These are phyloP conservation scores for Austroboletus eburneus DNA, from an alignment of 768 basidiomycete genomes.

Conservation along the genomic window DNA sequence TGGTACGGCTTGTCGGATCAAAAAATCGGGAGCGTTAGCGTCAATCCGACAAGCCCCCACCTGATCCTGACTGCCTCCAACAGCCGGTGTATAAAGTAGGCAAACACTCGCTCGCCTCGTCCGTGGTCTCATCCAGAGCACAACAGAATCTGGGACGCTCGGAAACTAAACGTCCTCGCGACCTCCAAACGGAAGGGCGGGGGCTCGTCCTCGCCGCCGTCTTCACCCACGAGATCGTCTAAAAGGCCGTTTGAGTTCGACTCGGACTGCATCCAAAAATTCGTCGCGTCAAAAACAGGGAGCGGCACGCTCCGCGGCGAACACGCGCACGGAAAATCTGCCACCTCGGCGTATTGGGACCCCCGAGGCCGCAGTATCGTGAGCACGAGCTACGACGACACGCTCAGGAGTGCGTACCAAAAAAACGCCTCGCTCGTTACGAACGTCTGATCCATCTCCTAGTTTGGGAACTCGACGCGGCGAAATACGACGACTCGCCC, in stretches of 20 bases:
- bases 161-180: slow-evolving; percentile 53
- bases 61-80: slow-evolving; percentile 77
- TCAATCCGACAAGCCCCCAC: slow-evolving; percentile 67
- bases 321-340: slow-evolving; percentile 69
- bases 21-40: slow-evolving; percentile 76
- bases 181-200: slow-evolving; percentile 15
- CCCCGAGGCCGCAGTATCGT: slow-evolving; percentile 73
- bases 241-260: slow-evolving; percentile 30
- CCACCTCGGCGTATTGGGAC: slow-evolving; percentile 85
- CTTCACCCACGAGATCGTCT: slow-evolving; percentile 13
- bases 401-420: slow-evolving; percentile 55
- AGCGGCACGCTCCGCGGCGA: slow-evolving; percentile 56
- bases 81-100: slow-evolving; percentile 64
- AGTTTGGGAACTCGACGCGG: slow-evolving; percentile 77
- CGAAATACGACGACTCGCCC: slow-evolving; percentile 41
- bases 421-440: too few relatives aligned
- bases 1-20: slow-evolving; percentile 64
- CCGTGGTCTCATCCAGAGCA: background rate
- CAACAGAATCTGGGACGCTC: slow-evolving; percentile 75
- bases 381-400: slow-evolving; percentile 83
- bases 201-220: slow-evolving; percentile 24
- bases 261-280: slow-evolving; percentile 44
- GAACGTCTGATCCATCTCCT: too few relatives aligned
- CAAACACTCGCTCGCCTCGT: background rate
- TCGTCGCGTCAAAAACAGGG: slow-evolving; percentile 48